Evolutionary conservation across 202 grass and related monocot species (phyloP).

Genomic region (Panicum virgatum): DNA sequence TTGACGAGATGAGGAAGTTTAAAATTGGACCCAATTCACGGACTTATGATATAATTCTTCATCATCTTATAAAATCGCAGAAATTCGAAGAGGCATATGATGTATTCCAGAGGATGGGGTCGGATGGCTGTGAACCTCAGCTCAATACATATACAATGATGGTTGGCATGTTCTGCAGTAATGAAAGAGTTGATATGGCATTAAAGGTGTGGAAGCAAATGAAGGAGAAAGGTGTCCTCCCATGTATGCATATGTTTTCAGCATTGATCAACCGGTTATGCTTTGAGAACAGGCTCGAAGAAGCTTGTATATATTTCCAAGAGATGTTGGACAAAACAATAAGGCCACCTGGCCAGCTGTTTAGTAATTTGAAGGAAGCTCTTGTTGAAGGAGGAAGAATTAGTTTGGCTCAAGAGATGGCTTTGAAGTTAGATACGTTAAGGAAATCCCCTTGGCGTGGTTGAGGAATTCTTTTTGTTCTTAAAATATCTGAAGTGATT

Average conservation of each 20-base stretch:
- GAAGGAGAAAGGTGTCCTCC: conserved; percentile 68
- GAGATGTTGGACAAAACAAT: conserved; percentile 88
- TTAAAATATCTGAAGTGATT: background rate
- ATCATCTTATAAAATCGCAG: conserved; percentile 64
- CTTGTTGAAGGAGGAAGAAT: conserved; percentile 60
- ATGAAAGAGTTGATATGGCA: conserved; percentile 78
- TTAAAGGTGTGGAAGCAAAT: conserved; percentile 78
- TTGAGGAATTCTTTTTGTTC: conserved; percentile 37
- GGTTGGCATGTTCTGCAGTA: conserved; percentile 72
- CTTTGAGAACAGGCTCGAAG: conserved; percentile 75
- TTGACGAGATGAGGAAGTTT: conserved; percentile 68
- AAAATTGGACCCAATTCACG: conserved; percentile 66
- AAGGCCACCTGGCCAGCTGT: conserved; percentile 74
- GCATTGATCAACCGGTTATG: conserved; percentile 75
- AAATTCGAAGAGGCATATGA: conserved; percentile 60
- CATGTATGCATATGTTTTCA: conserved; percentile 90
- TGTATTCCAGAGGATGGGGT: conserved; percentile 60
- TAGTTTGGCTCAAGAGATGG: conserved; percentile 70
- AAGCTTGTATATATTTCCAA: conserved; percentile 76
- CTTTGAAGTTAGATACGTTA: conserved; percentile 54
- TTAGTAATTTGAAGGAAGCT: conserved; percentile 72
- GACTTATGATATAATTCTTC: conserved; percentile 72
- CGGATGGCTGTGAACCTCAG: conserved; percentile 56
- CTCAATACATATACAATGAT: conserved; percentile 84
- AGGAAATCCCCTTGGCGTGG: conserved; percentile 50